Percentiles rank a stretch among this genome's conserved stretches.
These are phyloP conservation scores for Kwoniella sp. DNA, from an alignment of 768 basidiomycete genomes.

Conservation along the genomic window DNA sequence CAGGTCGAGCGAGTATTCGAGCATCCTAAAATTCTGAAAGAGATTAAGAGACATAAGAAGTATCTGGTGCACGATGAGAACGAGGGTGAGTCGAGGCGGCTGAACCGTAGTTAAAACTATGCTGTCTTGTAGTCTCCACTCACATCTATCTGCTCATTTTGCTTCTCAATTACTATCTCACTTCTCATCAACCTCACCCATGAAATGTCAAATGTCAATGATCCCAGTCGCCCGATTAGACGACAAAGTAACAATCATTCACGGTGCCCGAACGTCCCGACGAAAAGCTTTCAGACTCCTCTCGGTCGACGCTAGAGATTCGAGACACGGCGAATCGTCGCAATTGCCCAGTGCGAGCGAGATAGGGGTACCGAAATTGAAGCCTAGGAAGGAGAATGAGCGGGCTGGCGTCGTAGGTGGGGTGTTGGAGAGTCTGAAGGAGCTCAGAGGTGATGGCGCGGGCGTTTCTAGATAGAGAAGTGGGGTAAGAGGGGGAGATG, in stretches of 20 bases:
- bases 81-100: constrained; percentile 39
- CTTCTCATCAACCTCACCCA: no score
- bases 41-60: constrained; percentile 42
- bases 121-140: no score
- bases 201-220: no score
- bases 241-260: constrained; percentile 48
- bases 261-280: constrained; percentile 44
- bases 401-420: constrained; percentile 2
- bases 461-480: background rate
- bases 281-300: constrained; percentile 43
- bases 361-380: constrained; percentile 16
- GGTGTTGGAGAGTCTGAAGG: constrained; percentile 13
- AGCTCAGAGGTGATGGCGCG: background rate
- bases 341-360: constrained; percentile 10
- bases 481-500: background rate
- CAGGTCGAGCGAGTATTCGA: constrained; percentile 44
- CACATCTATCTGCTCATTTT: no score
- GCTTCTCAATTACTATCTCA: no score
- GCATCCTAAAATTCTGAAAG: constrained; percentile 51
- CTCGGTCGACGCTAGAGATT: constrained; percentile 18
- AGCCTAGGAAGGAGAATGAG: constrained; percentile 15
- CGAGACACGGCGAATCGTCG: constrained; percentile 10
- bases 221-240: constrained; percentile 39
- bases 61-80: constrained; percentile 51
- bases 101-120: no score